Evolutionary conservation across 345 rosid species (phyloP).

Genomic region (Camelina laxa): DNA sequence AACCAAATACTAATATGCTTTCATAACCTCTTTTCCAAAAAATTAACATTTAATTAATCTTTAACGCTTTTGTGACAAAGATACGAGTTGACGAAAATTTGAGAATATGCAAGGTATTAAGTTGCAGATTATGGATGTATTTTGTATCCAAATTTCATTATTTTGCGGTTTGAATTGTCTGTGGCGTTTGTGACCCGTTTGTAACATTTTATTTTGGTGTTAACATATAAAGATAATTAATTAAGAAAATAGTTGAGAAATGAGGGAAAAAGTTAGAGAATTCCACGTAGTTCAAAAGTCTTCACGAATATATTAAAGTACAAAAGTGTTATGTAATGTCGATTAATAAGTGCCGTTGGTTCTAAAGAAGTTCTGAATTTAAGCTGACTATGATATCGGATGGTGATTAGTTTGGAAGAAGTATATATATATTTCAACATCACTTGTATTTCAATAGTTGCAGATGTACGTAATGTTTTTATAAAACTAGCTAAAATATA

Average conservation of each 20-base stretch:
- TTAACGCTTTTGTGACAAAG: no score
- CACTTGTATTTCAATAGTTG: slow-evolving; percentile 16
- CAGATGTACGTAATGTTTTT: slow-evolving; percentile 1
- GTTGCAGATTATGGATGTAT: not conserved
- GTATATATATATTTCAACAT: slow-evolving; percentile 30
- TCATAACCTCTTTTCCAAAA: not conserved
- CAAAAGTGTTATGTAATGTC: slow-evolving; percentile 27
- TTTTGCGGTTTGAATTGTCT: not conserved
- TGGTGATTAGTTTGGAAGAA: slow-evolving; percentile 30
- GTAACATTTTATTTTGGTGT: not conserved
- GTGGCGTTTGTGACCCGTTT: not conserved
- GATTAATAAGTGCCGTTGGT: slow-evolving; percentile 37
- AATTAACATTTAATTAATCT: no score
- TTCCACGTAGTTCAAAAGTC: slow-evolving; percentile 12
- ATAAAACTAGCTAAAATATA: not conserved
- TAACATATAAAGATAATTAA: slow-evolving; percentile 3
- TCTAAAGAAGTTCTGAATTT: slow-evolving; percentile 35
- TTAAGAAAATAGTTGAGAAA: not conserved
- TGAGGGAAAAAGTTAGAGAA: not conserved
- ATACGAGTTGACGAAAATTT: no score
- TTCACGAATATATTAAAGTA: slow-evolving; percentile 38
- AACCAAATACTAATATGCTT: not conserved
- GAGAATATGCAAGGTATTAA: slow-evolving; percentile 20
- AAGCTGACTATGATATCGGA: slow-evolving; percentile 35
- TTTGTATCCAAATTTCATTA: not conserved